Percentiles rank a stretch among this genome's conserved stretches.
Conservation (phyloP, 208 protist genomes). For the Crithidia sp. region DNA sequence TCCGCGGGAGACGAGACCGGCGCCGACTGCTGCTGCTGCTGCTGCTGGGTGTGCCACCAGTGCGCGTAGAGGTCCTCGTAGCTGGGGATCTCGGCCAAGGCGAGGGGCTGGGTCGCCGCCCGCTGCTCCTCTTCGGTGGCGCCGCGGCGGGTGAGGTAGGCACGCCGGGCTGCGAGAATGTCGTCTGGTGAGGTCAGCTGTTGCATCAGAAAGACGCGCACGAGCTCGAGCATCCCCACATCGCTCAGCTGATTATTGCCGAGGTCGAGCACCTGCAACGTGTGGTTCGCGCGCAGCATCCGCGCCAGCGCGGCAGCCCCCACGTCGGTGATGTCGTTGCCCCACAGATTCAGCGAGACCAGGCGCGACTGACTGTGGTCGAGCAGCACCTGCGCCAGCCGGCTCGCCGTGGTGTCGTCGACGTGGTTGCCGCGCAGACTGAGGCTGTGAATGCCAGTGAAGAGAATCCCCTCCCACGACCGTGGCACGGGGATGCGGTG, state of each 20-base stretch:
- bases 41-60: slow-evolving; percentile 48
- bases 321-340: slow-evolving; percentile 79
- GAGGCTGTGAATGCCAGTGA: slow-evolving; percentile 73
- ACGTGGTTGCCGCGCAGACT: slow-evolving; percentile 89
- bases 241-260: slow-evolving; percentile 86
- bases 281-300: slow-evolving; percentile 62
- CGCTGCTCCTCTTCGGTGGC: slow-evolving; percentile 62
- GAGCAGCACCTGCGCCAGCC: slow-evolving; percentile 56
- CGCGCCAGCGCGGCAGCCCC: slow-evolving; percentile 64
- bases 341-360: slow-evolving; percentile 86
- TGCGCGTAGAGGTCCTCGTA: slow-evolving; percentile 81
- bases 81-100: slow-evolving; percentile 48
- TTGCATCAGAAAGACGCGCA: slow-evolving; percentile 72
- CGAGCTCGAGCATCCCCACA: slow-evolving; percentile 60
- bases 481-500: slow-evolving; percentile 67
- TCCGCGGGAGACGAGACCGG: background rate
- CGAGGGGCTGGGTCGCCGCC: slow-evolving; percentile 32
- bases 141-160: slow-evolving; percentile 50
- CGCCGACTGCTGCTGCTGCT: slow-evolving; percentile 1
- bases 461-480: slow-evolving; percentile 77
- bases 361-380: slow-evolving; percentile 69
- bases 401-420: slow-evolving; percentile 47
- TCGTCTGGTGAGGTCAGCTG: slow-evolving; percentile 61
- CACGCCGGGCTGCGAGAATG: slow-evolving; percentile 46
- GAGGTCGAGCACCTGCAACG: slow-evolving; percentile 78